Conservation (phyloP, 2,329 filamentous ascomycete genomes). For the Scortechinia acanthostroma region DNA sequence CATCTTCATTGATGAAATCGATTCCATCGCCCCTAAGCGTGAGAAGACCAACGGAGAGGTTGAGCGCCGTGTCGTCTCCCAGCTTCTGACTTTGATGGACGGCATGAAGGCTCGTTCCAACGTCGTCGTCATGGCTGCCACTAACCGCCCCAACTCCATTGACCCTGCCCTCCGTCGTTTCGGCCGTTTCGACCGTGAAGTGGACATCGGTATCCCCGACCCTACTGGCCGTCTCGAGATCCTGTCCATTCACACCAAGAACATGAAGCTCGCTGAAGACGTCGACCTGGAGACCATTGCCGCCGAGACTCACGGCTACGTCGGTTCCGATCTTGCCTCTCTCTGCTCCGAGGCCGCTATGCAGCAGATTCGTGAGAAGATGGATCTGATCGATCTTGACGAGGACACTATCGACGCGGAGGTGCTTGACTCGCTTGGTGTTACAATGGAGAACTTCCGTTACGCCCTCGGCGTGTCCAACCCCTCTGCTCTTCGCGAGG, state of each 20-base stretch:
- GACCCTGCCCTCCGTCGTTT: conserved; percentile 95
- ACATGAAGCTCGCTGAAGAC: conserved; percentile 98
- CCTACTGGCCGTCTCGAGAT: conserved; percentile 98
- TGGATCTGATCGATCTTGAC: conserved; percentile 97
- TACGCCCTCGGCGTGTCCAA: conserved; percentile 97
- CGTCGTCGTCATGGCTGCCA: conserved; percentile 97
- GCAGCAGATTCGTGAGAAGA: conserved; percentile 99
- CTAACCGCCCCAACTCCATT: conserved; percentile 97
- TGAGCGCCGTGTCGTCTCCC: conserved; percentile 95
- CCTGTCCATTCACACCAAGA: conserved; percentile 99
- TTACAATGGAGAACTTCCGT: conserved; percentile 99
- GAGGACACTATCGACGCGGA: conserved; percentile 99
- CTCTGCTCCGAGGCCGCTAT: conserved; percentile 98
- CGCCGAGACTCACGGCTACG: conserved; percentile 95
- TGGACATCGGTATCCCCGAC: conserved; percentile 96
- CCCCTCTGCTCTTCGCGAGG: conserved; percentile 95
- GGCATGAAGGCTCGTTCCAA: conserved; percentile 99
- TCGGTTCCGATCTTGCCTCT: conserved; percentile 95
- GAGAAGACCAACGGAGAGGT: conserved; percentile 99
- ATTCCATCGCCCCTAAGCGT: conserved; percentile 98
- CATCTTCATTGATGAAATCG: conserved; percentile 99
- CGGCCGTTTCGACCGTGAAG: conserved; percentile 96
- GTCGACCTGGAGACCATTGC: conserved; percentile 96
- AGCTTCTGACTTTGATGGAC: conserved; percentile 95
- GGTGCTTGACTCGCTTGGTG: conserved; percentile 92